A percentile compares a stretch with the other conserved stretches of the same genome.
Evolutionary conservation across 768 basidiomycete species (phyloP).

Genomic region (Infundibulicybe gibba): DNA sequence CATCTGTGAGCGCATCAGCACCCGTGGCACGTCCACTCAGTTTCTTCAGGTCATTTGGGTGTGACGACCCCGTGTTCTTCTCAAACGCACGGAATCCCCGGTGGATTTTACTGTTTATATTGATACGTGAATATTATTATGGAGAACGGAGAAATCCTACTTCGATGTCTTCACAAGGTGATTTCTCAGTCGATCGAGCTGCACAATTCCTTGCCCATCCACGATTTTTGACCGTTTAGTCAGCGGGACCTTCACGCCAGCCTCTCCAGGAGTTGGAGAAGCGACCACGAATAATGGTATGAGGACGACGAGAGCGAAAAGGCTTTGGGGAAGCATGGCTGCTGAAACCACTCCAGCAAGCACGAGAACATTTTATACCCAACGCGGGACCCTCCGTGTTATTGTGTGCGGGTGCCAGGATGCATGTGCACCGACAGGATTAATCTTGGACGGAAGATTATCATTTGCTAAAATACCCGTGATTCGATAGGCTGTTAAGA

Average conservation of each 20-base stretch:
- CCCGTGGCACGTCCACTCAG: slow-evolving; percentile 23
- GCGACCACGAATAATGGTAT: slow-evolving; percentile 3
- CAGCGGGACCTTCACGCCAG: slow-evolving; percentile 20
- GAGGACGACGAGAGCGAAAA: slow-evolving; percentile 6
- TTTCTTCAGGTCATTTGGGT: slow-evolving; percentile 21
- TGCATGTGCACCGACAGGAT: no score
- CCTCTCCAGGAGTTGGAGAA: neutral
- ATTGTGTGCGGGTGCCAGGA: no score
- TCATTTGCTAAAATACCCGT: no score
- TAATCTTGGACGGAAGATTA: no score
- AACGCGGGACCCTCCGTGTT: no score
- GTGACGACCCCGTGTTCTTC: slow-evolving; percentile 38
- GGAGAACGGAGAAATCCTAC: slow-evolving; percentile 4
- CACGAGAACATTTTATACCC: no score
- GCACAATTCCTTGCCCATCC: slow-evolving; percentile 20
- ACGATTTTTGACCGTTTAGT: slow-evolving; percentile 17
- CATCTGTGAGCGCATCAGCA: slow-evolving; percentile 27
- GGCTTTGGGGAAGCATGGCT: slow-evolving; percentile 3
- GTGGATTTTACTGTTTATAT: slow-evolving; percentile 34
- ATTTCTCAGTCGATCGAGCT: slow-evolving; percentile 15
- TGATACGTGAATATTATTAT: neutral
- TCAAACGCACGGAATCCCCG: slow-evolving; percentile 39
- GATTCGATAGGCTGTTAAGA: no score
- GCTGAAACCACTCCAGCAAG: neutral
- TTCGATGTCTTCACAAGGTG: slow-evolving; percentile 15